A percentile compares a stretch with the other conserved stretches of the same genome.
Conservation (phyloP, 805 yeast genomes). For the Alloascoidea africana region DNA sequence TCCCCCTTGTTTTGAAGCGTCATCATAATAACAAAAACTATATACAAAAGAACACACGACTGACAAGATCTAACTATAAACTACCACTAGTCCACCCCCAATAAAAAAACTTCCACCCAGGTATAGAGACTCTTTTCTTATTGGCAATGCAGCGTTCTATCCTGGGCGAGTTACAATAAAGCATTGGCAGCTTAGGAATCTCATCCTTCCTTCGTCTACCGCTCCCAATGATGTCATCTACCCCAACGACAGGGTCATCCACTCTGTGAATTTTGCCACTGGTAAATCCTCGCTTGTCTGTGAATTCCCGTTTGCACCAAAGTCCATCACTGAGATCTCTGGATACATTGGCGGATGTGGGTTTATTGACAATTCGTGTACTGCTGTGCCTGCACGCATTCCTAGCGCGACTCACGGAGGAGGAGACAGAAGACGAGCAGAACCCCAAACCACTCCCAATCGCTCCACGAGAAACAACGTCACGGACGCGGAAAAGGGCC, state of each 20-base stretch:
- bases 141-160: not conserved
- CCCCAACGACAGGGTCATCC: slow-evolving; percentile 40
- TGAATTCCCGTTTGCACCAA: slow-evolving; percentile 48
- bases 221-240: slow-evolving; percentile 33
- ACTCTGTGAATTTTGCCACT: slow-evolving; percentile 24
- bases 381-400: slow-evolving; percentile 40
- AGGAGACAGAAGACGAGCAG: slow-evolving; percentile 27
- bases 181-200: slow-evolving; percentile 81
- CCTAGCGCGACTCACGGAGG: slow-evolving; percentile 33
- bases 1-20: too few relatives aligned
- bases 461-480: too few relatives aligned
- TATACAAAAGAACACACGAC: too few relatives aligned
- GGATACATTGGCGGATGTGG: slow-evolving; percentile 42
- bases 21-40: too few relatives aligned
- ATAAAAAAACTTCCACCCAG: not conserved
- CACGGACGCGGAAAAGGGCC: too few relatives aligned
- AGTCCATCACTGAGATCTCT: slow-evolving; percentile 47
- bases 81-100: too few relatives aligned
- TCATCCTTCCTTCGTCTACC: slow-evolving; percentile 34
- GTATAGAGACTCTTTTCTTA: not conserved
- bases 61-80: too few relatives aligned
- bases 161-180: slow-evolving; percentile 1
- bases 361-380: slow-evolving; percentile 22
- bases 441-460: too few relatives aligned
- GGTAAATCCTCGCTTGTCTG: slow-evolving; percentile 23